A percentile compares a stretch with the other conserved stretches of the same genome.
phyloP scores from a whole-genome alignment of 306 rosid genomes.

The Vicia faba region DNA sequence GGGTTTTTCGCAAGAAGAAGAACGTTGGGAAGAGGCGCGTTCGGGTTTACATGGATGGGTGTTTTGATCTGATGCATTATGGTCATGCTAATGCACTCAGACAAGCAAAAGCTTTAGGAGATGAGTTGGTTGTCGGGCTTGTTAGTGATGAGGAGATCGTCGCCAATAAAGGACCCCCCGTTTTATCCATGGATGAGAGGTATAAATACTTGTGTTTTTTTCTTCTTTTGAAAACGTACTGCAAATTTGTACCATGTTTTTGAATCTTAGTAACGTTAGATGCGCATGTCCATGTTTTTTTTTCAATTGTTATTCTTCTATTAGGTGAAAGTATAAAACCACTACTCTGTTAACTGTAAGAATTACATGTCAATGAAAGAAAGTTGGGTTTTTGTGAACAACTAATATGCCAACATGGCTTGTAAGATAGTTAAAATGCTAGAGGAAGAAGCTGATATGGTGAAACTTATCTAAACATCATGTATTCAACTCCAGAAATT shows the following conservation, averaged over 20 bases:
- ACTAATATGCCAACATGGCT: too few relatives aligned
- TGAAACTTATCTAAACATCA: too few relatives aligned
- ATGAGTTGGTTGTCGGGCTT: constrained; percentile 91
- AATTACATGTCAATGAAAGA: too few relatives aligned
- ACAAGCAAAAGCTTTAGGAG: constrained; percentile 97
- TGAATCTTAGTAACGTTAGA: background rate
- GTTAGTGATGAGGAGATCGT: constrained; percentile 91
- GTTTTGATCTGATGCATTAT: constrained; percentile 99
- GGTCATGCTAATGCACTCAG: constrained; percentile 99
- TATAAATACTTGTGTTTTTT: constrained; percentile 13
- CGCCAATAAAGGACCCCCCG: constrained; percentile 95
- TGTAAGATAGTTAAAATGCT: too few relatives aligned
- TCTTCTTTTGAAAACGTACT: background rate
- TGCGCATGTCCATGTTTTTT: background rate
- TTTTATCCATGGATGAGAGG: constrained; percentile 93
- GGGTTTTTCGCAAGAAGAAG: constrained; percentile 78
- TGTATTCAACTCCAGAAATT: constrained; percentile 16
- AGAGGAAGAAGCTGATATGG: too few relatives aligned
- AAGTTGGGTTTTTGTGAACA: too few relatives aligned
- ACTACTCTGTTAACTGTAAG: too few relatives aligned
- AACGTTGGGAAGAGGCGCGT: constrained; percentile 63
- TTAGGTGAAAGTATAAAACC: background rate
- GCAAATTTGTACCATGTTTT: constrained; percentile 9
- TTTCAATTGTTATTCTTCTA: background rate
- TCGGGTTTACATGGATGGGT: constrained; percentile 98